Percentiles rank a stretch among this genome's conserved stretches.
Evolutionary conservation across 2,329 filamentous ascomycete species (phyloP).

Genomic region (Amesomyces nigricolor): DNA sequence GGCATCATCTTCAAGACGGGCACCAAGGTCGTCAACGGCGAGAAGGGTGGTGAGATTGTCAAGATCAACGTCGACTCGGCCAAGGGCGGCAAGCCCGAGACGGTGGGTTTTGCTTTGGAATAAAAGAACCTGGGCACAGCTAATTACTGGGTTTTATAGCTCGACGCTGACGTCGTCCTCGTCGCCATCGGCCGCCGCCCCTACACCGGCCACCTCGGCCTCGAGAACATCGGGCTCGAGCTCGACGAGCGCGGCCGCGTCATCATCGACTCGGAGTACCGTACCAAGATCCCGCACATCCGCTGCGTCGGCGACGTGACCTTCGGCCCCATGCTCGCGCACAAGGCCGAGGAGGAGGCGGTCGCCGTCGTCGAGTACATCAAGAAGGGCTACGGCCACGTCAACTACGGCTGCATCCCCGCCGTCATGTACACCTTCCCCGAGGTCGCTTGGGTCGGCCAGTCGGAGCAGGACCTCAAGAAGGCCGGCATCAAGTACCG

Average conservation of each 20-base stretch:
- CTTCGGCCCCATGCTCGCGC: slow-evolving; percentile 97
- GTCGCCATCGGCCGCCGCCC: slow-evolving; percentile 94
- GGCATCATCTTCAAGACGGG: slow-evolving; percentile 97
- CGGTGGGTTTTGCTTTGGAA: slow-evolving; percentile 48
- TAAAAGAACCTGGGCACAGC: no score
- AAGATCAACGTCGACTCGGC: slow-evolving; percentile 83
- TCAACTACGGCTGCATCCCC: slow-evolving; percentile 97
- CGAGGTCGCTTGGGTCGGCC: slow-evolving; percentile 96
- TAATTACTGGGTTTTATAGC: slow-evolving; percentile 40
- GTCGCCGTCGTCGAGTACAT: slow-evolving; percentile 95
- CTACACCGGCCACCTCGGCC: slow-evolving; percentile 83
- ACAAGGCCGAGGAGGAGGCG: slow-evolving; percentile 98
- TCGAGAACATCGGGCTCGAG: slow-evolving; percentile 91
- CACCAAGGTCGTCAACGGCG: slow-evolving; percentile 88
- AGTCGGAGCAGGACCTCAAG: slow-evolving; percentile 96
- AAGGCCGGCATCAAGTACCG: slow-evolving; percentile 85
- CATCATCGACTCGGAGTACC: slow-evolving; percentile 97
- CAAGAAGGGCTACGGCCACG: slow-evolving; percentile 94
- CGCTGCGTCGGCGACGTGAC: slow-evolving; percentile 94
- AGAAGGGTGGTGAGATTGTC: slow-evolving; percentile 70
- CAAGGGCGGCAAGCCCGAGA: slow-evolving; percentile 94
- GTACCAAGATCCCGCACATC: slow-evolving; percentile 95
- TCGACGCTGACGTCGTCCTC: slow-evolving; percentile 91
- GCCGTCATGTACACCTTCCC: slow-evolving; percentile 99
- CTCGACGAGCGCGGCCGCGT: slow-evolving; percentile 89